Base-by-base conservation (phyloP, 352 stramenopile genomes). In the Globisporangium splendens region DNA sequence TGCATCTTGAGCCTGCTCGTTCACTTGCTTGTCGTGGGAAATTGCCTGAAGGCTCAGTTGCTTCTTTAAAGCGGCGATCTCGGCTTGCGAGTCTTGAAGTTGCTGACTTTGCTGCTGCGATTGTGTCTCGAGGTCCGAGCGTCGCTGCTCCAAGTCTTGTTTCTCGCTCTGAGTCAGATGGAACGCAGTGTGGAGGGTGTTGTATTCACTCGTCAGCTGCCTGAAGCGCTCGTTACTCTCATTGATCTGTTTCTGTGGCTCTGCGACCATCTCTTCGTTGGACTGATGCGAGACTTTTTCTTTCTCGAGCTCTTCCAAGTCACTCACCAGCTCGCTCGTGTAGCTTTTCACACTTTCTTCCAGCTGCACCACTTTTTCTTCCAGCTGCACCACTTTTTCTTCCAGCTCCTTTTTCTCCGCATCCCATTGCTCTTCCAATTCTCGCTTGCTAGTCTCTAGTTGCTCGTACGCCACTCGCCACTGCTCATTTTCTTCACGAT, bases 381-480 rank as follows among this genome's bases (percentile, higher is more conserved):
- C 68, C 1, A 91, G 55, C 39, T 77, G 57, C 3, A 52, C 54
- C 28, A 88, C 61, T 35, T 83, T 75, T 15, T 88, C 80, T 53
- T 86, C 68, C 1, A 91, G 55, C 39, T 77, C 68, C 2, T 63
- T 73, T 22, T 75, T 78, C 24, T 85, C 66, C 31, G 21, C 44
- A 31, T 86, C 74, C 61, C 73, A 72, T 8, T 62, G 54, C 8
- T 90, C 76, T 35, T 89, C 83, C 0, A 58, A 47, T 54, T 77
- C 71, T 0, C 71, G 59, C 52, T 85, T 89, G 17, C 59, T 65
- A 17, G 58, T 56, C 28, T 92, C 78, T 0, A 90, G 65, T 1
- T 73, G 68, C 24, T 83, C 74, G 46, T 87, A 90, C n/a, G 72
- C 84, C 4, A 63, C 63, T 17, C 78, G 70, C 73, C 76, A 88